Conservation (phyloP, 371 early-diverging fungal genomes). For the Mucor plumbeus region DNA sequence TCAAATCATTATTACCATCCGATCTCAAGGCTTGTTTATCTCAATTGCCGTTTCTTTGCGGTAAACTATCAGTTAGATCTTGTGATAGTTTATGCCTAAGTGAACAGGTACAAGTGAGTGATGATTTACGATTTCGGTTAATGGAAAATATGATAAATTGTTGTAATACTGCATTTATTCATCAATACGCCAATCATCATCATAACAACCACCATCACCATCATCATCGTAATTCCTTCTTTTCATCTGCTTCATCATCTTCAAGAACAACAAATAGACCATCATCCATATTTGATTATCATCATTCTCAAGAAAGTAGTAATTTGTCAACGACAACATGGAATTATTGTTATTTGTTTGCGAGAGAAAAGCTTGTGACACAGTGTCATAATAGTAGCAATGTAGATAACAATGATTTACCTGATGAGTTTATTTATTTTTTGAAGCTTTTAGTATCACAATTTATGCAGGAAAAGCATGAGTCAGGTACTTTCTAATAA, state of each 20-base stretch:
- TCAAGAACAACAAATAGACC: neutral
- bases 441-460: slow-evolving; percentile 37
- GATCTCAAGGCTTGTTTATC: slow-evolving; percentile 31
- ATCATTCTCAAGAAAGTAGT: slow-evolving; percentile 6
- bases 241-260: slow-evolving; percentile 9
- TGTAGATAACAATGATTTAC: slow-evolving; percentile 11
- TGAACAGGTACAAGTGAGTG: slow-evolving; percentile 48
- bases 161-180: slow-evolving; percentile 31
- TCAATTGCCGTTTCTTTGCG: slow-evolving; percentile 32
- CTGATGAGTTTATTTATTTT: slow-evolving; percentile 38
- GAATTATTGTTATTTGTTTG: slow-evolving; percentile 45
- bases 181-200: slow-evolving; percentile 13
- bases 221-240: slow-evolving; percentile 14
- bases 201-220: slow-evolving; percentile 4
- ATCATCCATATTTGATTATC: slow-evolving; percentile 6
- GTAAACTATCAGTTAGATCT: slow-evolving; percentile 21
- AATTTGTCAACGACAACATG: slow-evolving; percentile 23
- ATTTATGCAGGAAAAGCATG: slow-evolving; percentile 33
- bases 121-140: slow-evolving; percentile 41
- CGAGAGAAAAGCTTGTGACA: slow-evolving; percentile 45
- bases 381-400: slow-evolving; percentile 27
- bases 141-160: slow-evolving; percentile 30
- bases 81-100: slow-evolving; percentile 37
- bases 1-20: slow-evolving; percentile 11
- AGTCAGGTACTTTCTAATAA: slow-evolving; percentile 11